phyloP scores from a whole-genome alignment of 306 rosid genomes.

The Vicia villosa region DNA sequence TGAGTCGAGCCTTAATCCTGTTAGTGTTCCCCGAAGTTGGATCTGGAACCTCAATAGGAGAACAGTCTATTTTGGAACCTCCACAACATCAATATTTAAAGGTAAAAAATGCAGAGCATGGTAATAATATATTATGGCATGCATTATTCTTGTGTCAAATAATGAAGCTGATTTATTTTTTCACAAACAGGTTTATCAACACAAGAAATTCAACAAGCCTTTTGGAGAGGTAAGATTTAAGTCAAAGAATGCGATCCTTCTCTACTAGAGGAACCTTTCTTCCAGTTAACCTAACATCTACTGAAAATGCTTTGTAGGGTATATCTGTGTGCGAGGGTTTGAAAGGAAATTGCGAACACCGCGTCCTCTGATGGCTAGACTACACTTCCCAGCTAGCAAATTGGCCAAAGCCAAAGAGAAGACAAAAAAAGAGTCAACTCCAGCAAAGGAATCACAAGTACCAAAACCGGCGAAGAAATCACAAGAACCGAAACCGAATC shows the following conservation, averaged over 20 bases:
- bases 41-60: constrained; percentile 63
- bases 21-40: constrained; percentile 65
- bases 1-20: constrained; percentile 56
- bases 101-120: constrained; percentile 47
- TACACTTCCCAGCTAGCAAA: constrained; percentile 85
- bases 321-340: constrained; percentile 87
- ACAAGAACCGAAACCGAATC: background rate
- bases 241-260: constrained; percentile 29
- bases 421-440: constrained; percentile 38
- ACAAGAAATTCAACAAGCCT: constrained; percentile 80
- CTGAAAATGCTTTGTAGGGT: constrained; percentile 59
- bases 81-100: constrained; percentile 67
- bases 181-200: constrained; percentile 72
- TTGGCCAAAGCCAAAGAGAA: constrained; percentile 44
- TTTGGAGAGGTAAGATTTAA: constrained; percentile 79
- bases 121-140: background rate
- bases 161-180: constrained; percentile 29
- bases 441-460: background rate
- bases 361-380: constrained; percentile 78
- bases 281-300: constrained; percentile 6
- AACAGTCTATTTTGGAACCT: constrained; percentile 71
- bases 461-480: background rate
- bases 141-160: background rate
- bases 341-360: constrained; percentile 68
- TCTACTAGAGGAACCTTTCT: constrained; percentile 7